Evolutionary conservation across 306 rosid genomes (phyloP).

Genomic region (Albizia julibrissin): DNA sequence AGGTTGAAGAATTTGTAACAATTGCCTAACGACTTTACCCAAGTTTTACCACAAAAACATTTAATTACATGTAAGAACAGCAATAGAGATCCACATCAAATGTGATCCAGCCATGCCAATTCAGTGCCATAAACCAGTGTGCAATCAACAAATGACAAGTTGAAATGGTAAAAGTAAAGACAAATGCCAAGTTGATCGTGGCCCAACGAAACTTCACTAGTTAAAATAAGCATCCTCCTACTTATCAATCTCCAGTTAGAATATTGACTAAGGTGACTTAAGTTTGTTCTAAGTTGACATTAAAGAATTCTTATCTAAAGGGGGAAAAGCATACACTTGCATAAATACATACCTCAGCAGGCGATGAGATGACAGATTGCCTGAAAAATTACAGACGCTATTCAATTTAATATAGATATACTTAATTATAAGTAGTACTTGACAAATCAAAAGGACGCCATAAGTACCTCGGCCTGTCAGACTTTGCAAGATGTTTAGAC

Average conservation of each 20-base stretch:
- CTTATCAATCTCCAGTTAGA: not conserved
- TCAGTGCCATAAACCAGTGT: not conserved
- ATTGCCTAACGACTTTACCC: not conserved
- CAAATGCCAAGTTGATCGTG: not conserved
- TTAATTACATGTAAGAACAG: not conserved
- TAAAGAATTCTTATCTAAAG: not conserved
- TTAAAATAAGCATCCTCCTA: not conserved
- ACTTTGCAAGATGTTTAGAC: conserved; percentile 85
- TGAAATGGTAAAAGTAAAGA: not conserved
- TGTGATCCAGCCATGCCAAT: not conserved
- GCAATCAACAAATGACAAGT: not conserved
- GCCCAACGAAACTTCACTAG: no score
- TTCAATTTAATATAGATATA: conserved; percentile 41
- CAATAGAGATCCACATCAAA: not conserved
- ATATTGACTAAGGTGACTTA: not conserved
- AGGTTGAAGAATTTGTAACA: not conserved
- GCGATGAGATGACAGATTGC: conserved; percentile 69
- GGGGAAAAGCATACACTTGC: not conserved
- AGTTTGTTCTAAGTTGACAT: not conserved
- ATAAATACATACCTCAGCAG: conserved; percentile 56
- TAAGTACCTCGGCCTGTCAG: conserved; percentile 86
- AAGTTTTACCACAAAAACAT: not conserved
- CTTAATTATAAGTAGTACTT: conserved; percentile 20
- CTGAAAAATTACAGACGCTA: conserved; percentile 48
- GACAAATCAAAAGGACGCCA: conserved; percentile 21